A percentile compares a stretch with the other conserved stretches of the same genome.
phyloP scores from a whole-genome alignment of 768 basidiomycete genomes.

The Hirschioporus abietinus region DNA sequence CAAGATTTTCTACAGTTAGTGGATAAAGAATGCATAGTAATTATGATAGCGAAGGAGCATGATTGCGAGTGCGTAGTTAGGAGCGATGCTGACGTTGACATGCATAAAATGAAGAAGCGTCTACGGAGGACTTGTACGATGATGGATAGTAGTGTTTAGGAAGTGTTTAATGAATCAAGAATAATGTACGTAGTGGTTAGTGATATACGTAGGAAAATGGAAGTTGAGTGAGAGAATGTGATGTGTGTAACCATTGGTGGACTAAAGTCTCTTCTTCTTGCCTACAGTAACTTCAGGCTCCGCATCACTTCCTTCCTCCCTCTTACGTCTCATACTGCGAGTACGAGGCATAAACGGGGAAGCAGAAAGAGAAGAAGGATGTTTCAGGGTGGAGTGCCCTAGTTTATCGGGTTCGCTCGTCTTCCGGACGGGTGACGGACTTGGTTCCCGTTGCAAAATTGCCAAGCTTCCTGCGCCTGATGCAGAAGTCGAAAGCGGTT shows the following conservation, averaged over 20 bases:
- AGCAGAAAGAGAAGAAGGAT: neutral
- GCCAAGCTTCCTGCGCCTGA: neutral
- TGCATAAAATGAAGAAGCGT: neutral
- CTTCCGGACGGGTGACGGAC: neutral
- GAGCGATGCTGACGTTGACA: no score
- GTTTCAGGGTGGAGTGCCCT: neutral
- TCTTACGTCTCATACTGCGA: neutral
- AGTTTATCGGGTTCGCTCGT: neutral
- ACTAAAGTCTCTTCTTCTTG: neutral
- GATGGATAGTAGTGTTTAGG: neutral
- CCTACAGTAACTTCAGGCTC: neutral
- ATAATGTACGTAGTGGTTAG: neutral
- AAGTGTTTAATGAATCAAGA: neutral
- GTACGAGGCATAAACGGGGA: neutral
- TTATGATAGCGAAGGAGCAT: no score
- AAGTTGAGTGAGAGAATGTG: neutral
- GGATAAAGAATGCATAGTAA: no score
- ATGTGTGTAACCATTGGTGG: neutral
- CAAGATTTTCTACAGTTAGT: no score
- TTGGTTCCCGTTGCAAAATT: neutral
- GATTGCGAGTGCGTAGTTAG: no score
- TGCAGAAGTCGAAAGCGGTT: neutral
- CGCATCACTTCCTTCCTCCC: neutral
- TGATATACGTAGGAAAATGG: neutral
- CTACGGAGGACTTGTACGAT: neutral